Evolutionary conservation across 352 stramenopile species (phyloP).

Genomic region (Globisporangium emineosum): DNA sequence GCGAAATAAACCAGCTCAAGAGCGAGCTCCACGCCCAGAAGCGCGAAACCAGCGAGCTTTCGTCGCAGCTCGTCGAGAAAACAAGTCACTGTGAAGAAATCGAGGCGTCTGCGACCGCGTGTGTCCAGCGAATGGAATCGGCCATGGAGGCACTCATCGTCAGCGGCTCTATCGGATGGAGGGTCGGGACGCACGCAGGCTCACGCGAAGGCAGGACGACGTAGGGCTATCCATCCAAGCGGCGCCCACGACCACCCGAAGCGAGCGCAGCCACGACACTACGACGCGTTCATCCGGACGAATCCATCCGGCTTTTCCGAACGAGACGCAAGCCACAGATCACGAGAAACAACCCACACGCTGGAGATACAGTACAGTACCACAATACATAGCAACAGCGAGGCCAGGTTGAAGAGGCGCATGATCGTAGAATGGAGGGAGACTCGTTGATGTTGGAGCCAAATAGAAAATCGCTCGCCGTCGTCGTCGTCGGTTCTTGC

Average conservation of each 20-base stretch:
- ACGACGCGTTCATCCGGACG: background rate
- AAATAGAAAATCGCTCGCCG: too few species aligned
- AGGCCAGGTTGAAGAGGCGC: background rate
- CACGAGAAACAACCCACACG: background rate
- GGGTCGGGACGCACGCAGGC: background rate
- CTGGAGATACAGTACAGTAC: background rate
- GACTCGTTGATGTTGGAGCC: too few species aligned
- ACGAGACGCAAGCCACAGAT: background rate
- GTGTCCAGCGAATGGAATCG: background rate
- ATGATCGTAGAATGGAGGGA: too few species aligned
- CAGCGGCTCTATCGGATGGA: background rate
- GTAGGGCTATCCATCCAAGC: background rate
- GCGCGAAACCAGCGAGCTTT: conserved; percentile 29
- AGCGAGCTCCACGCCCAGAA: conserved; percentile 33
- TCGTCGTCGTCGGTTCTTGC: too few species aligned
- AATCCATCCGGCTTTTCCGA: background rate
- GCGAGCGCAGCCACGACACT: too few species aligned
- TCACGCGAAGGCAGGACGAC: background rate
- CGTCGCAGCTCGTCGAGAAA: background rate
- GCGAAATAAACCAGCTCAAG: conserved; percentile 24
- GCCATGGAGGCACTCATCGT: too few species aligned
- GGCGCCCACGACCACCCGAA: background rate
- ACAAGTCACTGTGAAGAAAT: background rate
- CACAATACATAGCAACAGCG: too few species aligned
- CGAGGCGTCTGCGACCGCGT: background rate